Conservation (phyloP, 495 filamentous ascomycete species). For the Peziza echinospora region DNA sequence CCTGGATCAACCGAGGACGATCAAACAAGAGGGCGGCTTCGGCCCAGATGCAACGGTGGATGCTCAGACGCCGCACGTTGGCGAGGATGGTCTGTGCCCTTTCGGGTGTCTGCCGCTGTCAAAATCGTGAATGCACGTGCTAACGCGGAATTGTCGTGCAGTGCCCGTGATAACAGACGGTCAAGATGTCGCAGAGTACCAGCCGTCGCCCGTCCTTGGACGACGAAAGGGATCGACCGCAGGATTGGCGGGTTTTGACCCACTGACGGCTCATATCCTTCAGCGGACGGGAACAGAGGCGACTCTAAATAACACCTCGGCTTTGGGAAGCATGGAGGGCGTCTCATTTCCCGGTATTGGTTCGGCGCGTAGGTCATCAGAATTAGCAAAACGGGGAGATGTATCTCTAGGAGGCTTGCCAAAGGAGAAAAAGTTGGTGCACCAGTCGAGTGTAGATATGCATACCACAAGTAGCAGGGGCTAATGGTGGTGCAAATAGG, state of each 20-base stretch:
- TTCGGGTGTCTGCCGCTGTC: background rate
- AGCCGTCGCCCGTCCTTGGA: background rate
- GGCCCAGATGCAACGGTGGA: background rate
- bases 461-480: conserved; percentile 1
- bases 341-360: conserved; percentile 28
- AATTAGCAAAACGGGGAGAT: conserved; percentile 19
- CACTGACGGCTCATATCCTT: conserved; percentile 39
- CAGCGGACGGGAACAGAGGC: conserved; percentile 60
- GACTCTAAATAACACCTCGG: conserved; percentile 44
- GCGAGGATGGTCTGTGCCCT: background rate
- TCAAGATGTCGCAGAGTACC: background rate
- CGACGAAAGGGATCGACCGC: background rate
- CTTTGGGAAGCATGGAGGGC: conserved; percentile 29
- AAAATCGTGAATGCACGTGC: background rate
- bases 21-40: too few species aligned
- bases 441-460: conserved; percentile 3
- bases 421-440: conserved; percentile 24
- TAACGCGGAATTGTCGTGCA: background rate
- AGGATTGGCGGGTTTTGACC: conserved; percentile 4
- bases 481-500: conserved; percentile 26
- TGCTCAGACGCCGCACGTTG: background rate
- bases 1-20: background rate
- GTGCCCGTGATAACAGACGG: background rate
- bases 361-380: conserved; percentile 23
- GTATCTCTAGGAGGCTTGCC: conserved; percentile 21